Evolutionary conservation across 345 rosid genomes (phyloP).

Genomic region (Eutrema japonicum): DNA sequence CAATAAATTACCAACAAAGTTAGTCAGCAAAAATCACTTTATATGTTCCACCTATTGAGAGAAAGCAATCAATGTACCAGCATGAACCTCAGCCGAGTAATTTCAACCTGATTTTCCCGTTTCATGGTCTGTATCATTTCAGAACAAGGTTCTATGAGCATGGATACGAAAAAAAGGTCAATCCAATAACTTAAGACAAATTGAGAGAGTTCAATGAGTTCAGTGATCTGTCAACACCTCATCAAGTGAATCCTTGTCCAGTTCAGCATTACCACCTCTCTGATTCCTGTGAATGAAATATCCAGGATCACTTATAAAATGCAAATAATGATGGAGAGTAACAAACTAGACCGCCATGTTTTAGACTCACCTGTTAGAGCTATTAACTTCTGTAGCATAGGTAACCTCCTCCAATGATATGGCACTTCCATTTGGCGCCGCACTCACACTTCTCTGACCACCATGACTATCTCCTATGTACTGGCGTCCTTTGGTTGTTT

Average conservation of each 20-base stretch:
- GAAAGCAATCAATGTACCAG: slow-evolving; percentile 62
- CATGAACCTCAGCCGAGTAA: slow-evolving; percentile 67
- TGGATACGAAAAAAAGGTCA: slow-evolving; percentile 8
- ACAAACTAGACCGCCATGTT: slow-evolving; percentile 19
- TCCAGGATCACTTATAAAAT: slow-evolving; percentile 2
- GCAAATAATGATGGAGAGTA: slow-evolving; percentile 18
- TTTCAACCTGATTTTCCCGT: slow-evolving; percentile 59
- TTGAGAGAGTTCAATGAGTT: slow-evolving; percentile 23
- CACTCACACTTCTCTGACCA: slow-evolving; percentile 36
- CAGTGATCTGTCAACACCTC: slow-evolving; percentile 50
- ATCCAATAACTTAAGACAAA: slow-evolving; percentile 13
- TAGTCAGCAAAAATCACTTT: slow-evolving; percentile 23
- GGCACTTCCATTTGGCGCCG: slow-evolving; percentile 47
- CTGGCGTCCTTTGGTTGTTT: slow-evolving; percentile 38
- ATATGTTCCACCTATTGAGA: slow-evolving; percentile 16
- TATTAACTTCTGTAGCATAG: slow-evolving; percentile 40
- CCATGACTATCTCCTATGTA: slow-evolving; percentile 38
- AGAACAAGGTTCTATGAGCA: slow-evolving; percentile 35
- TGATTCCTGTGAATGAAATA: slow-evolving; percentile 46
- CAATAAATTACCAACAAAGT: slow-evolving; percentile 25
- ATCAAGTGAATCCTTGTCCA: slow-evolving; percentile 49
- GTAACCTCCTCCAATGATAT: slow-evolving; percentile 39
- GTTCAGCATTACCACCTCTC: slow-evolving; percentile 42
- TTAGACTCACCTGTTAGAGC: slow-evolving; percentile 55
- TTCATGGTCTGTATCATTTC: slow-evolving; percentile 50